Base-by-base conservation (phyloP, 1,139 yeast genomes). In the Diutina pseudorugosa region DNA sequence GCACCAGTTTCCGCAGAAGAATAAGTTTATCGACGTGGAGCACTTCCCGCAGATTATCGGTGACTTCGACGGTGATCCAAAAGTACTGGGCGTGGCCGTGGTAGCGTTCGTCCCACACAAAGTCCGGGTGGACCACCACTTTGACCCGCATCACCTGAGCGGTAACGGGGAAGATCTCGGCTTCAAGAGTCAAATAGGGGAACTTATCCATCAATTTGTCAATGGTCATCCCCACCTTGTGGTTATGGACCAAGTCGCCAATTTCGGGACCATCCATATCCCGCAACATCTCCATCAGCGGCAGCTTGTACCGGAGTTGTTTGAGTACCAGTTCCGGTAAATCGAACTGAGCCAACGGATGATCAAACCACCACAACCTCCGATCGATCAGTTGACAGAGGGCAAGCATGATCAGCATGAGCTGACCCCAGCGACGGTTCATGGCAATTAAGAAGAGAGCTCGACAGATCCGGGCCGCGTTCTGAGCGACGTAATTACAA, bases 41-140 rank as follows among this genome's bases (percentile, higher is more conserved):
- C 47, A 94, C 79, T 56, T 79, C 79, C 14, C 20, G 25, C 1
- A 85, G 78, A 51, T 83, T 82, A 53, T 85, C 84, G 23, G 94
- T 86, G 57, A 85, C 94, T 65, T 90, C 96, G 12, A 91, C 95
- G 60, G 93, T 77, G 3, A 94, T 75, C 98, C 98, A 94, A 62
- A 91, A 94, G 60, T 82, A 77, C 63, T 90, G 95, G 2, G 88
- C 85, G 57, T 77, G 80, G 0, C 96, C 96, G 65, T 94, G 98
- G 54, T 79, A 71, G 53, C 77, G 77, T 49, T 75, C 80, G 65
- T 88, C 96, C 98, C 98, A 93, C 3, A 72, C 68, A 63, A 90
- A 90, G 60, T 87, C 94, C 0, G 96, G 83, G 47, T 75, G 80
- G 30, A 93, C 68, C 20, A 69, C 71, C 1, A 88, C 76, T 61